Percentiles rank a stretch among this genome's conserved stretches.
Evolutionary conservation across 1,284 basidiomycete genomes (phyloP).

Genomic region (Pseudomicrostroma phylloplanum): DNA sequence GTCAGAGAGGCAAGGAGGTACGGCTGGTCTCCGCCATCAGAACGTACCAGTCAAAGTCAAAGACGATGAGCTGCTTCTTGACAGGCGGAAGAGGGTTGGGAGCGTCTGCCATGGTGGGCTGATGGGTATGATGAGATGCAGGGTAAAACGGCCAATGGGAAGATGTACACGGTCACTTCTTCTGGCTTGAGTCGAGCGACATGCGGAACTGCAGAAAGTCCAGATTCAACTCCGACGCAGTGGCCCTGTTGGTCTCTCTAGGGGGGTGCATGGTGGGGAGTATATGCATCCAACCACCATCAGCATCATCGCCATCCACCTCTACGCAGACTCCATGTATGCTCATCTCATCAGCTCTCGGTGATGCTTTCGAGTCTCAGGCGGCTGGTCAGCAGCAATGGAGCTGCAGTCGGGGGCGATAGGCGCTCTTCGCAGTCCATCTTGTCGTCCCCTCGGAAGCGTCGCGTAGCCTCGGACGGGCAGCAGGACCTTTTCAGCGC

Average conservation of each 20-base stretch:
- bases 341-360: too few relatives aligned
- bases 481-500: not conserved
- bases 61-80: conserved; percentile 71
- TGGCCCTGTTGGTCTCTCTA: too few relatives aligned
- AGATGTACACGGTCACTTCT: not conserved
- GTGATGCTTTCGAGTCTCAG: not conserved
- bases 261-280: too few relatives aligned
- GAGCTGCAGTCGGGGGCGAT: not conserved
- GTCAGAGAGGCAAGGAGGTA: not conserved
- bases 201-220: too few relatives aligned
- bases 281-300: too few relatives aligned
- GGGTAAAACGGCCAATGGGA: not conserved
- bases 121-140: not conserved
- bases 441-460: too few relatives aligned
- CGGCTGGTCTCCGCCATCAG: not conserved
- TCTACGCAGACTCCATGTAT: too few relatives aligned
- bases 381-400: not conserved
- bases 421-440: not conserved
- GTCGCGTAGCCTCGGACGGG: not conserved
- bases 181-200: too few relatives aligned
- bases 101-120: not conserved
- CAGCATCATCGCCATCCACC: too few relatives aligned
- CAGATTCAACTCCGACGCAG: too few relatives aligned
- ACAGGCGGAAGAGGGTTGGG: conserved; percentile 26
- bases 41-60: conserved; percentile 90